Evolutionary conservation across 2,329 filamentous ascomycete genomes (phyloP).

Genomic region (Pseudogymnoascus sp.): DNA sequence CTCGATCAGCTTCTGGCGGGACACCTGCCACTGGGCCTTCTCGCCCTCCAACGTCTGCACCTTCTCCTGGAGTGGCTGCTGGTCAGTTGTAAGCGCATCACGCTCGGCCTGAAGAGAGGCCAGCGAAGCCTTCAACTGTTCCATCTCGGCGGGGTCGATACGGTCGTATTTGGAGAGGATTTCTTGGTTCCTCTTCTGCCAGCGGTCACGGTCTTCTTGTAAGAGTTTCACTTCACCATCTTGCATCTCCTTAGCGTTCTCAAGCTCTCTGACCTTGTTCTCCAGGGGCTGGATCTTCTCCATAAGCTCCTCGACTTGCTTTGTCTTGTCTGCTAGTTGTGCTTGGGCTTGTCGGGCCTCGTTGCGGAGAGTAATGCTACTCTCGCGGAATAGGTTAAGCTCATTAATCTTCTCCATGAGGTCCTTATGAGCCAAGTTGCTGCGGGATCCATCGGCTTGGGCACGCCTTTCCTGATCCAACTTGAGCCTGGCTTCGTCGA

Average conservation of each 20-base stretch:
- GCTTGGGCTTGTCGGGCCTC: slow-evolving; percentile 74
- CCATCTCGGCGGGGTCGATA: slow-evolving; percentile 86
- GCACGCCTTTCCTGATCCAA: slow-evolving; percentile 81
- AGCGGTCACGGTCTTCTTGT: slow-evolving; percentile 84
- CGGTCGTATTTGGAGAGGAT: slow-evolving; percentile 95
- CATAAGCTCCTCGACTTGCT: slow-evolving; percentile 67
- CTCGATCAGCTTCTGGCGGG: slow-evolving; percentile 48
- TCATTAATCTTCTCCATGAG: slow-evolving; percentile 93
- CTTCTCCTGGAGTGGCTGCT: slow-evolving; percentile 44
- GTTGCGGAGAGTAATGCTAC: slow-evolving; percentile 81
- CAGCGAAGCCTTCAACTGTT: slow-evolving; percentile 76
- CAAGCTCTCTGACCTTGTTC: slow-evolving; percentile 70
- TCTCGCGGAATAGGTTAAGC: slow-evolving; percentile 91
- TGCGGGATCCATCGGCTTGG: slow-evolving; percentile 65
- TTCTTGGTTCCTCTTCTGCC: slow-evolving; percentile 92
- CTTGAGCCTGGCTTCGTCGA: slow-evolving; percentile 83
- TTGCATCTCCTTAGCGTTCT: slow-evolving; percentile 63
- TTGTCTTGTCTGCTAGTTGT: slow-evolving; percentile 66
- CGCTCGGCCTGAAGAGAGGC: slow-evolving; percentile 58
- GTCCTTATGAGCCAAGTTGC: slow-evolving; percentile 74
- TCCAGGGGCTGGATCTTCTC: slow-evolving; percentile 75
- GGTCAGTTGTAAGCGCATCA: slow-evolving; percentile 36
- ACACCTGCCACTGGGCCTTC: slow-evolving; percentile 45
- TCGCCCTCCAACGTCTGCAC: slow-evolving; percentile 48
- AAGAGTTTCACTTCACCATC: slow-evolving; percentile 76